Conservation (phyloP, 805 yeast species). For the Yamadazyma paraphyllophila region DNA sequence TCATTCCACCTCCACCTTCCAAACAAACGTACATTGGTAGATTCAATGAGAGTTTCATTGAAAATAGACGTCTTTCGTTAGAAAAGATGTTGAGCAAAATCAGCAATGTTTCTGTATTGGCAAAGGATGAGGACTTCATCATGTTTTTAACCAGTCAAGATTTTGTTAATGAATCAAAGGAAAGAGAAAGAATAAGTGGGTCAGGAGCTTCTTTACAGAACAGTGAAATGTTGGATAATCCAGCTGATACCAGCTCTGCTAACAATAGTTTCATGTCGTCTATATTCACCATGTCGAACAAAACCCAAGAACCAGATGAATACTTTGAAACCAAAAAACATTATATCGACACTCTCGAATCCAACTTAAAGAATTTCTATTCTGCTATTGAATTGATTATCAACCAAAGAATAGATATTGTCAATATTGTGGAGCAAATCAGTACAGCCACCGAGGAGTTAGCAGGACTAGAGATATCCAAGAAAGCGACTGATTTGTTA, state of each 20-base stretch:
- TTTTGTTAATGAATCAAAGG: constrained; percentile 65
- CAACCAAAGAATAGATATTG: constrained; percentile 71
- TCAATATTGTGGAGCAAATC: constrained; percentile 68
- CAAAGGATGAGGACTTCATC: constrained; percentile 71
- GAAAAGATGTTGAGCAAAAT: constrained; percentile 83
- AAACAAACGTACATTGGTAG: constrained; percentile 92
- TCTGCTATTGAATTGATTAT: constrained; percentile 73
- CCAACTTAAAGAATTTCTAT: constrained; percentile 65
- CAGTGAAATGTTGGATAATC: constrained; percentile 35
- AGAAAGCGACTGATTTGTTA: constrained; percentile 60
- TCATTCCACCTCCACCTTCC: constrained; percentile 91
- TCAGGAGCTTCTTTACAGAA: constrained; percentile 45
- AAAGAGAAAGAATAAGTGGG: constrained; percentile 61
- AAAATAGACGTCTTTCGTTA: constrained; percentile 76
- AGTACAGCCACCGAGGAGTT: constrained; percentile 52
- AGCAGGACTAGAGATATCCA: constrained; percentile 73
- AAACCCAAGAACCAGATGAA: constrained; percentile 74
- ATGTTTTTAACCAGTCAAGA: constrained; percentile 75
- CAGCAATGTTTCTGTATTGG: constrained; percentile 53
- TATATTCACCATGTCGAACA: constrained; percentile 64
- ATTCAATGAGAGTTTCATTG: constrained; percentile 86
- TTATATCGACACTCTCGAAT: constrained; percentile 69
- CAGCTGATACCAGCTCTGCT: constrained; percentile 25
- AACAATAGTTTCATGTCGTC: constrained; percentile 61
- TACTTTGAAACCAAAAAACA: constrained; percentile 69